phyloP scores from a whole-genome alignment of 73 alveolate species.

The Uronychia setigera region DNA sequence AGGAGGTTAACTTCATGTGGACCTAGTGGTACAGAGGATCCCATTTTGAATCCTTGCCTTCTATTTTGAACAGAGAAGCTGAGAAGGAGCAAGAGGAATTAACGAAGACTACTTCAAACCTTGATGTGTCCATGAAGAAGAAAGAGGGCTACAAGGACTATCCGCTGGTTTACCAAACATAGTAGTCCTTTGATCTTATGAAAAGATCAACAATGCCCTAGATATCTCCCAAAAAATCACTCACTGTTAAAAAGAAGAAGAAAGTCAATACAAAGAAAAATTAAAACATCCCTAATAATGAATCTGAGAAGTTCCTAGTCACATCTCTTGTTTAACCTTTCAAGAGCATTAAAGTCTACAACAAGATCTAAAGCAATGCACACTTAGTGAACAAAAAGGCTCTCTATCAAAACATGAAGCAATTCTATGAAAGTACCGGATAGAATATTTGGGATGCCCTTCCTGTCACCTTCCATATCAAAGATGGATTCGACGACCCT shows the following conservation, averaged over 20 bases:
- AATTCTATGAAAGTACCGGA: slow-evolving; percentile 32
- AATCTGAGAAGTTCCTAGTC: too few species aligned
- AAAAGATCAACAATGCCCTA: not conserved
- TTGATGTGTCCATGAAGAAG: too few species aligned
- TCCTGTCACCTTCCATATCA: slow-evolving; percentile 61
- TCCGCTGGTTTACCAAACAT: not conserved
- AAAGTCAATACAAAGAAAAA: too few species aligned
- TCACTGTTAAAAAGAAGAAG: too few species aligned
- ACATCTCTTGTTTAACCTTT: not conserved
- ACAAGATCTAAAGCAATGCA: slow-evolving; percentile 31
- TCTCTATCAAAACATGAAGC: slow-evolving; percentile 43
- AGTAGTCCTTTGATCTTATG: not conserved
- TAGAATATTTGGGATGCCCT: slow-evolving; percentile 2
- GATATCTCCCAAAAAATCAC: not conserved
- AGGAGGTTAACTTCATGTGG: slow-evolving; percentile 61
- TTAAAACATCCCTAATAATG: too few species aligned
- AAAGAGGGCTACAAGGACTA: too few species aligned
- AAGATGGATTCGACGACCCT: slow-evolving; percentile 41
- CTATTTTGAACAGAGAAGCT: not conserved
- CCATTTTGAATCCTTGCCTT: slow-evolving; percentile 43
- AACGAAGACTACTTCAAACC: not conserved
- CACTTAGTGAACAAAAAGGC: slow-evolving; percentile 52
- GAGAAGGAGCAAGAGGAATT: not conserved
- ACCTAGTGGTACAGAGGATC: slow-evolving; percentile 57
- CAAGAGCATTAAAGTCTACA: slow-evolving; percentile 19